Percentiles rank a stretch among this genome's conserved stretches.
These are phyloP conservation scores for Westerdykella ornata DNA, from an alignment of 2,329 filamentous ascomycete species.

Conservation along the genomic window DNA sequence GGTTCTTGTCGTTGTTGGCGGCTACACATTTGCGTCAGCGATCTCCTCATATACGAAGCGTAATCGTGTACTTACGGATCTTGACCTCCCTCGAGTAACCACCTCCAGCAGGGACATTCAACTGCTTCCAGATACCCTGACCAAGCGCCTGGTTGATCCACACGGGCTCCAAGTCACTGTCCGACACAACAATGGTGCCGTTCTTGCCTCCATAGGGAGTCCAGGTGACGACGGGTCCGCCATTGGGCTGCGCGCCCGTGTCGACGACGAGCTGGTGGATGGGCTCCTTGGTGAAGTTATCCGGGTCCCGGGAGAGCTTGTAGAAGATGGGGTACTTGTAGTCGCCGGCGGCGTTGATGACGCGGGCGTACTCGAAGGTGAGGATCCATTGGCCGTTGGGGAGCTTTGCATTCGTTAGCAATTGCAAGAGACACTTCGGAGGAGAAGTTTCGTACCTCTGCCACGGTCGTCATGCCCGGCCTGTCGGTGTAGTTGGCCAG, in stretches of 20 bases:
- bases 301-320: conserved; percentile 10
- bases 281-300: conserved; percentile 9
- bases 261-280: conserved; percentile 7
- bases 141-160: conserved; percentile 17
- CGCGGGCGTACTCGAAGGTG: conserved; percentile 14
- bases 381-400: conserved; percentile 15
- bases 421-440: not conserved
- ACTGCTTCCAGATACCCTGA: conserved; percentile 12
- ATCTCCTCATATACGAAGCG: conserved; percentile 9
- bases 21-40: conserved; percentile 4
- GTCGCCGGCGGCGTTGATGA: conserved; percentile 5
- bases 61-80: conserved; percentile 13
- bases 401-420: conserved; percentile 10
- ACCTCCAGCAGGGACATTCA: conserved; percentile 11
- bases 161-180: conserved; percentile 9
- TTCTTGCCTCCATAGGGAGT: conserved; percentile 11
- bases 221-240: conserved; percentile 15
- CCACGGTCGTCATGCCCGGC: conserved; percentile 18
- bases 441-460: conserved; percentile 7
- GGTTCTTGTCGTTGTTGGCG: conserved; percentile 11
- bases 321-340: conserved; percentile 12
- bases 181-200: conserved; percentile 15
- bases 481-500: conserved; percentile 6
- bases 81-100: conserved; percentile 14
- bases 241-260: conserved; percentile 7